Conservation (phyloP, 257 asterid genomes). For the Datura wrightii region DNA sequence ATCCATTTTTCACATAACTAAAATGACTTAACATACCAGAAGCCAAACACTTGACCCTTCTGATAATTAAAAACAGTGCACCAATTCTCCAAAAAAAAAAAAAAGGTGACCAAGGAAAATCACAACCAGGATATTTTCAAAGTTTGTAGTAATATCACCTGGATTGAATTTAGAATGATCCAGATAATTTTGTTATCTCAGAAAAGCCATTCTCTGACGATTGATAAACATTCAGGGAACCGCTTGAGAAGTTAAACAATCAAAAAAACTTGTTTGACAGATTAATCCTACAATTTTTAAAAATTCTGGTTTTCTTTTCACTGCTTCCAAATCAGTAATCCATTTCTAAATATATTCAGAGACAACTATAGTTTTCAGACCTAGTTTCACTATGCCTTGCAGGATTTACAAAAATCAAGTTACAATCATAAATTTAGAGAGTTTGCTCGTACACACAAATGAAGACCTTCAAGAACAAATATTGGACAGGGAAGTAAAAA, state of each 20-base stretch:
- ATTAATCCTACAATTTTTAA: not conserved
- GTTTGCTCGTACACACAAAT: too few relatives aligned
- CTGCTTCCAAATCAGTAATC: not conserved
- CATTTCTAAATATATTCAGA: not conserved
- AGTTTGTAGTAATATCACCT: not conserved
- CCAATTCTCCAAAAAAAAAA: not conserved
- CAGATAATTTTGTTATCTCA: not conserved
- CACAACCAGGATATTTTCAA: not conserved
- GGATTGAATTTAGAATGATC: not conserved
- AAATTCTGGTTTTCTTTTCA: not conserved
- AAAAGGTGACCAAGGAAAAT: not conserved
- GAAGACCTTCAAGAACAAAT: too few relatives aligned
- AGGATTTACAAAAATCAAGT: not conserved
- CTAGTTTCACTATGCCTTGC: not conserved
- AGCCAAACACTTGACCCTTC: conserved; percentile 8
- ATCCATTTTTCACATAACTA: not conserved
- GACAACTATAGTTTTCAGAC: not conserved
- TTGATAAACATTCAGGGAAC: not conserved
- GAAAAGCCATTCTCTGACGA: not conserved
- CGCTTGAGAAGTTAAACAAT: not conserved
- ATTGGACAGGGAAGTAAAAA: too few relatives aligned
- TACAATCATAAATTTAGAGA: too few relatives aligned
- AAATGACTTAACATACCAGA: not conserved
- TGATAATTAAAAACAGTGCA: not conserved
- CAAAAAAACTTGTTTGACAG: not conserved